Percentiles rank a stretch among this genome's conserved stretches.
phyloP scores from a whole-genome alignment of 1,284 basidiomycete species.

The Ceratobasidium sp. region DNA sequence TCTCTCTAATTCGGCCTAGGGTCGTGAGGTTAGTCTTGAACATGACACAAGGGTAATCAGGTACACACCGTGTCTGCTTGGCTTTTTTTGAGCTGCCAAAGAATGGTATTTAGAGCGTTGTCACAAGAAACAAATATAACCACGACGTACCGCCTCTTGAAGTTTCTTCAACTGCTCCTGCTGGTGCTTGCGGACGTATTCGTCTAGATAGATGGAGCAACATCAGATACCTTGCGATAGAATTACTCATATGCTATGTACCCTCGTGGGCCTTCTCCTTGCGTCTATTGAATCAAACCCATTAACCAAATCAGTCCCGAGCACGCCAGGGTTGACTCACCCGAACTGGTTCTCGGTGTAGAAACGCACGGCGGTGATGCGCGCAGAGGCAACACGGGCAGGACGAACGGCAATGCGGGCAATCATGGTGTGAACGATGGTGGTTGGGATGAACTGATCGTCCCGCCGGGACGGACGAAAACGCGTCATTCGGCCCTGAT shows the following conservation, averaged over 20 bases:
- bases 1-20: constrained; percentile 16
- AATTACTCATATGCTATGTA: not conserved
- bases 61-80: constrained; percentile 13
- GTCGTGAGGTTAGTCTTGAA: not conserved
- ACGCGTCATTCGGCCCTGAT: constrained; percentile 33
- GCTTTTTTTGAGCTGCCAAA: constrained; percentile 17
- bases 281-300: constrained; percentile 13
- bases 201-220: not conserved
- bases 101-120: not conserved
- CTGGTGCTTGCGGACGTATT: constrained; percentile 35
- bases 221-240: not conserved
- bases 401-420: constrained; percentile 36
- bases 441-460: constrained; percentile 32
- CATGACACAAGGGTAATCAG: not conserved
- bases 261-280: constrained; percentile 39
- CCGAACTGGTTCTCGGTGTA: constrained; percentile 40
- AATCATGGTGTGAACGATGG: constrained; percentile 33
- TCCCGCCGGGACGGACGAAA: constrained; percentile 24
- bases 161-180: constrained; percentile 36
- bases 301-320: not conserved
- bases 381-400: not conserved
- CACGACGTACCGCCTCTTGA: constrained; percentile 1
- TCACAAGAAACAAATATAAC: not conserved
- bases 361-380: constrained; percentile 23
- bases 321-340: constrained; percentile 2